These are phyloP conservation scores for Peniophora sp. DNA, from an alignment of 1,284 basidiomycete species.

Conservation along the genomic window DNA sequence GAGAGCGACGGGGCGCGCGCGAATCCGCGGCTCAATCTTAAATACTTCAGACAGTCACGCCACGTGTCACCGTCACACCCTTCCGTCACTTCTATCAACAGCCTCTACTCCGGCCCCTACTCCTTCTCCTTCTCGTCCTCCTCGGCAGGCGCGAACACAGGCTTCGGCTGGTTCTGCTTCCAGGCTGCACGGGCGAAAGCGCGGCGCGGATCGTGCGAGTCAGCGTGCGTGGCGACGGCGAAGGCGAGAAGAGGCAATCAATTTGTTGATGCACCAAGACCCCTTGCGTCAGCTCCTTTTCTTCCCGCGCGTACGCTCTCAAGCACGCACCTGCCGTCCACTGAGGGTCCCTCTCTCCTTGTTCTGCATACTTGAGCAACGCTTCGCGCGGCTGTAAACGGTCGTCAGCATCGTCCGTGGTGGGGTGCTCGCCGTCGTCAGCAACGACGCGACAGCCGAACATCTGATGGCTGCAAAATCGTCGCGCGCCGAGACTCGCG, in stretches of 20 bases:
- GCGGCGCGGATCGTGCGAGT: constrained; percentile 41
- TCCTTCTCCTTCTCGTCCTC: constrained; percentile 50
- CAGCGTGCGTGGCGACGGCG: constrained; percentile 34
- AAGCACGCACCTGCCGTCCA: constrained; percentile 70
- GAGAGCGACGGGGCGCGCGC: background rate
- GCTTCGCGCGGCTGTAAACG: constrained; percentile 83
- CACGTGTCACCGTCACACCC: background rate
- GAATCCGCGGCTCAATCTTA: background rate
- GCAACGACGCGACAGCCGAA: no score
- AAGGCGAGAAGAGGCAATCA: constrained; percentile 36
- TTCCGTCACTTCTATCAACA: background rate
- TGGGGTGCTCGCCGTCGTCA: no score
- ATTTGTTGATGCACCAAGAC: constrained; percentile 23
- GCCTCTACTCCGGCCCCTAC: constrained; percentile 12
- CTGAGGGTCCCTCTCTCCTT: constrained; percentile 67
- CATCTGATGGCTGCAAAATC: no score
- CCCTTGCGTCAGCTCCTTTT: constrained; percentile 6
- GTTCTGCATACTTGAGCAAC: constrained; percentile 84
- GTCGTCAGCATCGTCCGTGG: constrained; percentile 13
- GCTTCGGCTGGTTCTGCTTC: constrained; percentile 71
- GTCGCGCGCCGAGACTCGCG: no score
- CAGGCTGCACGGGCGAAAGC: constrained; percentile 64
- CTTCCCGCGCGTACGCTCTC: constrained; percentile 3
- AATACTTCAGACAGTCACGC: background rate
- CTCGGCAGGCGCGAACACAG: constrained; percentile 56